phyloP scores from a whole-genome alignment of 371 early-diverging fungal species.

The Choanephora cucurbitarum region DNA sequence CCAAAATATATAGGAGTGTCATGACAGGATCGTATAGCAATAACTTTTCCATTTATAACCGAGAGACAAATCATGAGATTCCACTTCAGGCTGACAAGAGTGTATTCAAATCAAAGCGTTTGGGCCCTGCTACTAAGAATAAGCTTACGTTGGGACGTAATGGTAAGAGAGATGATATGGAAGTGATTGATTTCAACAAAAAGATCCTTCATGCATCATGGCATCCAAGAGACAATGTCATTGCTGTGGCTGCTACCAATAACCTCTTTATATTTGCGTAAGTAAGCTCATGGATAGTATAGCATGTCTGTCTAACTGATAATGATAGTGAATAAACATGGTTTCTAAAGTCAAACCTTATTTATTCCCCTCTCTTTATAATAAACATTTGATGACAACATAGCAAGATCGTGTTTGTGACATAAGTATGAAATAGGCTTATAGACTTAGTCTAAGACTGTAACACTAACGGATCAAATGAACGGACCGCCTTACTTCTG shows the following conservation, averaged over 20 bases:
- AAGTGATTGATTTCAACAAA: conserved; percentile 88
- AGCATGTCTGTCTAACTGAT: too few species aligned
- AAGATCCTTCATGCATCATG: conserved; percentile 97
- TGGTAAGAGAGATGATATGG: conserved; percentile 74
- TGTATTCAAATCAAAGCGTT: conserved; percentile 93
- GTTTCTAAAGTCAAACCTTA: too few species aligned
- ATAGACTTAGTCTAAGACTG: too few species aligned
- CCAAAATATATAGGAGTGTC: conserved; percentile 57
- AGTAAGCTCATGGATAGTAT: too few species aligned
- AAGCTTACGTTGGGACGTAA: conserved; percentile 53
- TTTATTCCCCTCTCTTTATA: too few species aligned
- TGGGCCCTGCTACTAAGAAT: conserved; percentile 54
- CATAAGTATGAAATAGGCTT: too few species aligned
- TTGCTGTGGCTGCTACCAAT: conserved; percentile 97
- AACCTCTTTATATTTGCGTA: conserved; percentile 94
- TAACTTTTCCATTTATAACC: conserved; percentile 91
- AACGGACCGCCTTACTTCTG: too few species aligned
- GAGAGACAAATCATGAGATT: conserved; percentile 73
- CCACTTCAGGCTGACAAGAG: conserved; percentile 96
- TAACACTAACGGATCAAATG: too few species aligned
- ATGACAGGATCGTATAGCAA: conserved; percentile 98
- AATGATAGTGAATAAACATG: too few species aligned
- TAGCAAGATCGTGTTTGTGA: too few species aligned
- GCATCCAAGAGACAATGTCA: conserved; percentile 96
- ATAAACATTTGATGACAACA: too few species aligned